Percentiles rank a stretch among this genome's conserved stretches.
Conservation (phyloP, 306 rosid genomes). For the Pterocarpus macrocarpus region DNA sequence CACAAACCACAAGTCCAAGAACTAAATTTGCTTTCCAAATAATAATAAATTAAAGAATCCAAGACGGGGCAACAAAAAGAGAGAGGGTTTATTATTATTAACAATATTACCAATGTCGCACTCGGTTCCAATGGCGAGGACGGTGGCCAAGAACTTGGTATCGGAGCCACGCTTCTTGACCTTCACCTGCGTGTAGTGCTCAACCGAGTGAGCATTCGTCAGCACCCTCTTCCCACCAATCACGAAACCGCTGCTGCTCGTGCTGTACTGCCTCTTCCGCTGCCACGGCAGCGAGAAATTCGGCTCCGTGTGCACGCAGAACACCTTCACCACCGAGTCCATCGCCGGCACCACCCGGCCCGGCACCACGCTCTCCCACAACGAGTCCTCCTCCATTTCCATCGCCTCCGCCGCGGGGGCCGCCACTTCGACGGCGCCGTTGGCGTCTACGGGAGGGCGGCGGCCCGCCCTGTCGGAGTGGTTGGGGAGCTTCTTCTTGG, state of each 20-base stretch:
- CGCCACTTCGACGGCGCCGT: slow-evolving; percentile 22
- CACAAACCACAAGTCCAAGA: too few species aligned
- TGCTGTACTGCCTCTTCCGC: slow-evolving; percentile 90
- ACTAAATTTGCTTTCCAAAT: too few species aligned
- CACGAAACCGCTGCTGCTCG: slow-evolving; percentile 95
- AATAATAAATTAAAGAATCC: too few species aligned
- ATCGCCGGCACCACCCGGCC: slow-evolving; percentile 79
- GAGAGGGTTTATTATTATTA: too few species aligned
- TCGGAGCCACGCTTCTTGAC: slow-evolving; percentile 98
- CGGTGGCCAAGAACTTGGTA: slow-evolving; percentile 92
- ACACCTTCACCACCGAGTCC: slow-evolving; percentile 96
- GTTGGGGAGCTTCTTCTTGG: slow-evolving; percentile 57
- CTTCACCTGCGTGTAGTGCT: slow-evolving; percentile 93
- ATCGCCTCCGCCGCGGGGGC: not conserved
- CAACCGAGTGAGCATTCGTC: slow-evolving; percentile 95
- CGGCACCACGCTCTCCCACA: slow-evolving; percentile 51
- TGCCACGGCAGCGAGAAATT: slow-evolving; percentile 98
- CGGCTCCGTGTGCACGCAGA: slow-evolving; percentile 93
- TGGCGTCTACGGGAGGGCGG: slow-evolving; percentile 43
- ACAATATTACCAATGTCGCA: slow-evolving; percentile 73
- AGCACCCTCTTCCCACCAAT: slow-evolving; percentile 84
- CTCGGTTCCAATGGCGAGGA: slow-evolving; percentile 96
- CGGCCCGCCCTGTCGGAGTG: slow-evolving; percentile 60
- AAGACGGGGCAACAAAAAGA: not conserved
- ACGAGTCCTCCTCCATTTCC: slow-evolving; percentile 44